These are phyloP conservation scores for Talaromyces sp. DNA, from an alignment of 2,329 filamentous ascomycete species.

Conservation along the genomic window DNA sequence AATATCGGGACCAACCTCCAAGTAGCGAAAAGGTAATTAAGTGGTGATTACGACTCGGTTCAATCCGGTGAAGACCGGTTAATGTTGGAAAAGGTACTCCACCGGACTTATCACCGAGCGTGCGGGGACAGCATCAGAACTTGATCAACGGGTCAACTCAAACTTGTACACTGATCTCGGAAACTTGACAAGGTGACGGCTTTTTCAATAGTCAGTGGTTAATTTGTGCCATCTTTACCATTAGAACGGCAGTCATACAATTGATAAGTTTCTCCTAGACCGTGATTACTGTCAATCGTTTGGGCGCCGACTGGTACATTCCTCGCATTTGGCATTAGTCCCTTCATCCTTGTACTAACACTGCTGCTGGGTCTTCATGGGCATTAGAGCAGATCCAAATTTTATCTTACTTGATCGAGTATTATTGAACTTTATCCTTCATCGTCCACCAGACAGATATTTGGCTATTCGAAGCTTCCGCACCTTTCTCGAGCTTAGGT, in stretches of 20 bases:
- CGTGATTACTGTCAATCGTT: neutral
- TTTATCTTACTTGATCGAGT: too few species aligned
- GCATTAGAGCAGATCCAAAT: neutral
- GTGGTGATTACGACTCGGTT: neutral
- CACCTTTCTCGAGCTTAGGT: neutral
- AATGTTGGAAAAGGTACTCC: neutral
- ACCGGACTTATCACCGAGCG: neutral
- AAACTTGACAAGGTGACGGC: neutral
- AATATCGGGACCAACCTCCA: neutral
- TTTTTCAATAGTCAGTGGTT: neutral
- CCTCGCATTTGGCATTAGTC: neutral
- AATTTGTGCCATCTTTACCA: neutral
- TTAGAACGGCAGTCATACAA: neutral
- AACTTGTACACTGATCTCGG: neutral
- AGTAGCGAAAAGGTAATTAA: neutral
- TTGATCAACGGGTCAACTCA: neutral
- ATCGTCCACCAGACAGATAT: neutral
- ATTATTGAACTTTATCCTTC: neutral
- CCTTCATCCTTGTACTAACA: neutral
- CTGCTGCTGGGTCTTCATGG: neutral
- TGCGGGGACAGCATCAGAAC: neutral
- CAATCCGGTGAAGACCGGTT: constrained; percentile 3
- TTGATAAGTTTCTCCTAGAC: neutral
- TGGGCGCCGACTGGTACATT: neutral
- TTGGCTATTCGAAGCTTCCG: neutral